A percentile compares a stretch with the other conserved stretches of the same genome.
phyloP scores from a whole-genome alignment of 768 basidiomycete genomes.

The Leccinum sublutescens region DNA sequence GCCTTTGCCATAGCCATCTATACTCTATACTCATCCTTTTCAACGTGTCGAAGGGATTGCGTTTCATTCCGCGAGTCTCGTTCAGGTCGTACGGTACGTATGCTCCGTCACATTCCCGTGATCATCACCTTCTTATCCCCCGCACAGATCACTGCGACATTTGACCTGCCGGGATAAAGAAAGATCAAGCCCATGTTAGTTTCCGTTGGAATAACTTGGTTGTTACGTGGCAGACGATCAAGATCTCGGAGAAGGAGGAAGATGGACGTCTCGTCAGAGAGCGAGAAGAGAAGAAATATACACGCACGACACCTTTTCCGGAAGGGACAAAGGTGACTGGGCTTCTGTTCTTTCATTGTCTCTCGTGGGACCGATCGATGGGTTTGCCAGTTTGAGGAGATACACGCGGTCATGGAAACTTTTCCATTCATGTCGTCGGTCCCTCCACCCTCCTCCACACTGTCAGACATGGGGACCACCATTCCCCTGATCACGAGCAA shows the following conservation, averaged over 20 bases:
- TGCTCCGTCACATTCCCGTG: slow-evolving; percentile 12
- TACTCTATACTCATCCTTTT: slow-evolving; percentile 15
- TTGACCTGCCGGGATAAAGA: slow-evolving; percentile 68
- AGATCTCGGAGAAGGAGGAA: slow-evolving; percentile 61
- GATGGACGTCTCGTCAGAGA: slow-evolving; percentile 61
- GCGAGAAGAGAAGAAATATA: slow-evolving; percentile 58
- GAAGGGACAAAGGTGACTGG: slow-evolving; percentile 65
- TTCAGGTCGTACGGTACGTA: slow-evolving; percentile 56
- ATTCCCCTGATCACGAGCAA: slow-evolving; percentile 13
- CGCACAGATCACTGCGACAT: slow-evolving; percentile 59
- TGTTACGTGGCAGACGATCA: slow-evolving; percentile 64
- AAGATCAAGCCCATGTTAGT: slow-evolving; percentile 74
- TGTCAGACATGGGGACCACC: slow-evolving; percentile 13
- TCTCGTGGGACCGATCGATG: neutral
- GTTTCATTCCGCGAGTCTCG: slow-evolving; percentile 69
- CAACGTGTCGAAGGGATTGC: slow-evolving; percentile 37
- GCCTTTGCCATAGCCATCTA: slow-evolving; percentile 55
- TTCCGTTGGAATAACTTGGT: slow-evolving; percentile 61
- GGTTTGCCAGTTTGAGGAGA: slow-evolving; percentile 62
- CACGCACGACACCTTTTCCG: slow-evolving; percentile 67
- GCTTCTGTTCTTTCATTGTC: neutral
- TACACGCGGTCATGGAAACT: slow-evolving; percentile 61
- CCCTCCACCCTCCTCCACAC: slow-evolving; percentile 19
- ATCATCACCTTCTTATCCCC: slow-evolving; percentile 24
- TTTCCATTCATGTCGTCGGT: slow-evolving; percentile 24